These are phyloP conservation scores for Curvularia spicifera DNA, from an alignment of 2,329 filamentous ascomycete genomes.

Conservation along the genomic window DNA sequence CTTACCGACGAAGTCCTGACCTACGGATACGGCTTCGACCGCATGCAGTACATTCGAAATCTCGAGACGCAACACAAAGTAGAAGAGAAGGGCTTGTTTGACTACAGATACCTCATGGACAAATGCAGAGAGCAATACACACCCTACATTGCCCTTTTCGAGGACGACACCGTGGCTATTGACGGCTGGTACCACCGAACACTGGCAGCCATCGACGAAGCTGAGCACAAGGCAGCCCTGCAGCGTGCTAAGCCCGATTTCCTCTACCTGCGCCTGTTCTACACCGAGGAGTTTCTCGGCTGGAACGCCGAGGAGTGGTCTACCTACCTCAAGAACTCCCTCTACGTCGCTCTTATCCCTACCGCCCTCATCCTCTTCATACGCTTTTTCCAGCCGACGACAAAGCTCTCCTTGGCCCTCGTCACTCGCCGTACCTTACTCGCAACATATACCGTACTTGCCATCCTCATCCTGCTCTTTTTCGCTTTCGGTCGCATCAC, in stretches of 20 bases:
- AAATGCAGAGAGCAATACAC: conserved; percentile 49
- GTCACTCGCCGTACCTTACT: conserved; percentile 30
- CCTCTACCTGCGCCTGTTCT: conserved; percentile 57
- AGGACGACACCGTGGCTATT: conserved; percentile 57
- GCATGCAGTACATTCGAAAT: conserved; percentile 44
- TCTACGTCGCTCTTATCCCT: conserved; percentile 29
- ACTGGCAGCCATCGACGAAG: conserved; percentile 44
- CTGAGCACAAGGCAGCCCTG: conserved; percentile 39
- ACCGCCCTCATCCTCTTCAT: conserved; percentile 37
- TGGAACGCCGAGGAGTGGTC: conserved; percentile 55
- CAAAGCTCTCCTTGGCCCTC: conserved; percentile 27
- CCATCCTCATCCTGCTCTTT: conserved; percentile 39
- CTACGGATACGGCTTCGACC: conserved; percentile 48
- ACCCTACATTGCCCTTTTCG: conserved; percentile 54
- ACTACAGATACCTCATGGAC: conserved; percentile 54
- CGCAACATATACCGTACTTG: conserved; percentile 27
- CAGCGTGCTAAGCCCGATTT: conserved; percentile 37
- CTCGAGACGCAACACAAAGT: conserved; percentile 40
- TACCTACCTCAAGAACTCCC: conserved; percentile 47
- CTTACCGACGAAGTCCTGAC: conserved; percentile 52
- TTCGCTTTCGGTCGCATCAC: conserved; percentile 53
- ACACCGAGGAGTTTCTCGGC: conserved; percentile 54
- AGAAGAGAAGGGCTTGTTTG: conserved; percentile 53
- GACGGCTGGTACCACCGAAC: conserved; percentile 57
- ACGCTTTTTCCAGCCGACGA: conserved; percentile 26